A percentile compares a stretch with the other conserved stretches of the same genome.
These are phyloP conservation scores for Aspergillus versicolor DNA, from an alignment of 2,329 filamentous ascomycete species.

Conservation along the genomic window DNA sequence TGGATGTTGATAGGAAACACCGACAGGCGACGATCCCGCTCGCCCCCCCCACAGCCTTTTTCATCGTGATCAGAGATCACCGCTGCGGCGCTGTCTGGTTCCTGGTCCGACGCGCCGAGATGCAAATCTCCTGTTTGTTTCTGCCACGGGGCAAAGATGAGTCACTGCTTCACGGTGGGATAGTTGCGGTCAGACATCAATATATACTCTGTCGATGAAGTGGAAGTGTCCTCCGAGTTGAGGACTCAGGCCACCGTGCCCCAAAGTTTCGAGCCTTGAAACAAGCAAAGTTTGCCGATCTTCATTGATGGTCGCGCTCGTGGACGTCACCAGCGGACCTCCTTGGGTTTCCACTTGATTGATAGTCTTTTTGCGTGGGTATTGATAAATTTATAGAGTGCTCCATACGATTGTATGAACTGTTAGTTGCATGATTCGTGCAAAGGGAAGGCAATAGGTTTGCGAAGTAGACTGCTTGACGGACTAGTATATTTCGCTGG, in stretches of 20 bases:
- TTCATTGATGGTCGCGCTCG: constrained; percentile 14
- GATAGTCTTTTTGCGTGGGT: too few species aligned
- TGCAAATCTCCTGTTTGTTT: constrained; percentile 8
- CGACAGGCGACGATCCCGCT: constrained; percentile 6
- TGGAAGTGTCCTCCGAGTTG: too few species aligned
- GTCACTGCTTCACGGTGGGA: background rate
- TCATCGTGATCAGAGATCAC: background rate
- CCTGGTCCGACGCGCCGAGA: constrained; percentile 15
- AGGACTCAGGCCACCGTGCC: background rate
- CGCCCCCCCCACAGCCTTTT: constrained; percentile 8
- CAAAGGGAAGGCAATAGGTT: too few species aligned
- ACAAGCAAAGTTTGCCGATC: constrained; percentile 21
- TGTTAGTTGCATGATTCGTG: too few species aligned
- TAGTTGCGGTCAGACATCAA: too few species aligned
- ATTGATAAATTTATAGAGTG: too few species aligned
- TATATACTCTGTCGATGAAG: too few species aligned
- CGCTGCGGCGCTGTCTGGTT: constrained; percentile 3
- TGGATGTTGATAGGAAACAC: background rate
- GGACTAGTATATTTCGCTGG: too few species aligned
- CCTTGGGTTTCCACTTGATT: background rate
- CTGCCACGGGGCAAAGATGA: background rate
- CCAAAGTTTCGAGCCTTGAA: background rate
- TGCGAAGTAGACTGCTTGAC: too few species aligned
- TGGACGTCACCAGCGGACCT: constrained; percentile 10
- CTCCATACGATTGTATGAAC: too few species aligned